Base-by-base conservation (phyloP, 331 rosid species). In the Ulmus americana region DNA sequence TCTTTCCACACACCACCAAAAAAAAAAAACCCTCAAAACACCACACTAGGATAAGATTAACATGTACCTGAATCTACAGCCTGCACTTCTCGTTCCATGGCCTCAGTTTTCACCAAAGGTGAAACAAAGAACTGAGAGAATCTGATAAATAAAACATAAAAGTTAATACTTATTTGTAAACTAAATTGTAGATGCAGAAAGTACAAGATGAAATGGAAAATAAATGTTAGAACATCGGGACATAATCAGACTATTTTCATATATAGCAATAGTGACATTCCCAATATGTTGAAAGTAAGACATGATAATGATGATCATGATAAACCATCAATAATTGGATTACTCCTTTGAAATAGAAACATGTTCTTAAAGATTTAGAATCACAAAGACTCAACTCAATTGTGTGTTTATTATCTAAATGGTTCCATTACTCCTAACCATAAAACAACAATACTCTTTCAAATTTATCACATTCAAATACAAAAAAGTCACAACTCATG, bases 111-210 rank as follows among this genome's bases (percentile, higher is more conserved):
- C 44, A 92, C 95, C 46, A 92, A 83, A 42, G 97, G 98, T 68
- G 98, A 92, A 70, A 89, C 82, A 77, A 92, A 92, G 85, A 92
- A 92, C 83, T 77, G 95, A 66, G 98, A 92, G 76, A 92, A 92
- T 77, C 98, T 92, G 84, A 73, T 63, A 13, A 46, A 65, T 40
- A 56, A 79, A 72, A 50, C 51, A 59, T 47, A 61, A 53, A 18
- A 46, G 56, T 28, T 67, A 65, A 18, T 28, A 28, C 46, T 28
- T 28, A 28, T 28, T 28, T 28, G 35, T 28, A 28, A 28, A 28
- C 35, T 28, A 28, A 28, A 28, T 28, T 28, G 35, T 28, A 28
- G 35, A 28, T 28, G 35, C 35, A 28, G 3, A 28, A 28, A 28
- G 35, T 28, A 28, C 35, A 28, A 28, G 35, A 28, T 28, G 35